phyloP scores from a whole-genome alignment of 352 stramenopile species.

The Globisporangium apiculatum region DNA sequence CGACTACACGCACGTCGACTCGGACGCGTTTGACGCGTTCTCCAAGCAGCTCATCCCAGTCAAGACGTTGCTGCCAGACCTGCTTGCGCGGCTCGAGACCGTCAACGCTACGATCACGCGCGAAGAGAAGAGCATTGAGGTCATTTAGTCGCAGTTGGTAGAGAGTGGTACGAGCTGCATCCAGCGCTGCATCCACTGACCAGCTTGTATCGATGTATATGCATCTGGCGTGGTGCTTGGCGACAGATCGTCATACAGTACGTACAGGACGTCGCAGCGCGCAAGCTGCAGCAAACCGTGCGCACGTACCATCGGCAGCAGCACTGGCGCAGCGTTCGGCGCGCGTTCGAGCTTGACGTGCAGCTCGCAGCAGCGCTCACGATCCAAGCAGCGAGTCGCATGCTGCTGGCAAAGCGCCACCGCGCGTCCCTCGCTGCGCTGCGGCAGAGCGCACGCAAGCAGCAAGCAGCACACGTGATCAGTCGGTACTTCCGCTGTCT shows the following conservation, averaged over 20 bases:
- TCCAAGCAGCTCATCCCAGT: conserved; percentile 55
- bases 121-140: conserved; percentile 43
- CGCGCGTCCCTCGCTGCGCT: conserved; percentile 23
- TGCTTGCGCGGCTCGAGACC: conserved; percentile 27
- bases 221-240: neutral
- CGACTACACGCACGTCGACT: conserved; percentile 39
- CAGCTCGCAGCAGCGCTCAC: conserved; percentile 29
- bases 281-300: conserved; percentile 32
- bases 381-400: conserved; percentile 38
- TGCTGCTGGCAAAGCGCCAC: conserved; percentile 20
- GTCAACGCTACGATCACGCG: conserved; percentile 29
- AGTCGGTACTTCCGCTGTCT: conserved; percentile 23
- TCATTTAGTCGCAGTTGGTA: conserved; percentile 2
- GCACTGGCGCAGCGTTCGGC: conserved; percentile 35
- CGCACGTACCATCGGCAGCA: conserved; percentile 28
- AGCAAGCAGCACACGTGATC: conserved; percentile 19
- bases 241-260: conserved; percentile 33
- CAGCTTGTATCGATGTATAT: too few species aligned
- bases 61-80: conserved; percentile 39
- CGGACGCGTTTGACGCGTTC: conserved; percentile 57
- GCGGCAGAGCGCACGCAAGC: conserved; percentile 9
- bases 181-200: neutral
- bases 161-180: too few species aligned
- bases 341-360: conserved; percentile 28
- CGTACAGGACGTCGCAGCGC: conserved; percentile 30